Conservation (phyloP, 2,329 filamentous ascomycete genomes). For the Cercospora brassicicola region DNA sequence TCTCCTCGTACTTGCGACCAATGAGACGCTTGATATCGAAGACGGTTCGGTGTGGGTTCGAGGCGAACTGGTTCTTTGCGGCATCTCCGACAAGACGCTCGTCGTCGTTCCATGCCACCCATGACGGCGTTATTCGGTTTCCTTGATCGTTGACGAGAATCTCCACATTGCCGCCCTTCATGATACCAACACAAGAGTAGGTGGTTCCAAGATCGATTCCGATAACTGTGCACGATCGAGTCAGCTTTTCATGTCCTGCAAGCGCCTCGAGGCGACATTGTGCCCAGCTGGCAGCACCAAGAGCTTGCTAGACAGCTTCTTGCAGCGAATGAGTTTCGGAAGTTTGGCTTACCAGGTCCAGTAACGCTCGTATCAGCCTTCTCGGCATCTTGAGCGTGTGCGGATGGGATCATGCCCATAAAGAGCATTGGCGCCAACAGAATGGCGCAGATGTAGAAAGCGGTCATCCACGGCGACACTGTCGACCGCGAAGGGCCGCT, state of each 20-base stretch:
- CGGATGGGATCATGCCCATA: constrained; percentile 60
- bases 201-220: constrained; percentile 96
- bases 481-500: constrained; percentile 29
- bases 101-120: constrained; percentile 73
- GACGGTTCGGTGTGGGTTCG: constrained; percentile 52
- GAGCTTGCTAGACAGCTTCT: not conserved
- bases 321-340: not conserved
- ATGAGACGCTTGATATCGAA: constrained; percentile 55
- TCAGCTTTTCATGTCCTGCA: not conserved
- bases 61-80: constrained; percentile 82
- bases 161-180: constrained; percentile 92
- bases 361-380: constrained; percentile 69
- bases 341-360: constrained; percentile 62
- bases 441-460: constrained; percentile 88
- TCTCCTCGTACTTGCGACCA: constrained; percentile 56
- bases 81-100: constrained; percentile 96
- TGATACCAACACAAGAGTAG: constrained; percentile 84
- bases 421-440: constrained; percentile 83
- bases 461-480: constrained; percentile 65
- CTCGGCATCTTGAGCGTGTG: constrained; percentile 68
- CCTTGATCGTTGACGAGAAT: constrained; percentile 96
- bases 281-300: not conserved
- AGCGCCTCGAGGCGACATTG: not conserved
- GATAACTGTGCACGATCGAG: constrained; percentile 60
- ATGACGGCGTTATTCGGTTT: constrained; percentile 85